Evolutionary conservation across 2,329 filamentous ascomycete species (phyloP).

Genomic region (Tympanopsis confertula): DNA sequence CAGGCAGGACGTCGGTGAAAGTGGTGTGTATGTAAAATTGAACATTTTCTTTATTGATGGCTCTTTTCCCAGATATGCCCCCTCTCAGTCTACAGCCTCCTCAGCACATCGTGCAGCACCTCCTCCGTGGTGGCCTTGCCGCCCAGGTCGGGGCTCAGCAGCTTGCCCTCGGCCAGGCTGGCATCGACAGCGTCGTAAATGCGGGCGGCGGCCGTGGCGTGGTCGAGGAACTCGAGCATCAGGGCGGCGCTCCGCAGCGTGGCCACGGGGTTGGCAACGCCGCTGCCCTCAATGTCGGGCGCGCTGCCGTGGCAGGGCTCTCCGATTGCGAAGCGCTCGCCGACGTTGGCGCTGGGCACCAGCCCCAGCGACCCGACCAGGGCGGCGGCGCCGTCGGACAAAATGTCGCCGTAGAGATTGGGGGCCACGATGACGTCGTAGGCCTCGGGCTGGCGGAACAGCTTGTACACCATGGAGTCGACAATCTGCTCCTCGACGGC

Average conservation of each 20-base stretch:
- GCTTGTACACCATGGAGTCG: conserved; percentile 98
- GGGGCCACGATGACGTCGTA: conserved; percentile 98
- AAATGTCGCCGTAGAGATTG: conserved; percentile 93
- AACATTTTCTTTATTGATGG: no score
- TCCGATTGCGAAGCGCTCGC: conserved; percentile 86
- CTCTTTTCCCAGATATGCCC: no score
- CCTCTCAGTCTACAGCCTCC: conserved; percentile 65
- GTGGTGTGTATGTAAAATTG: no score
- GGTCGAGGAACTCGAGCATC: conserved; percentile 91
- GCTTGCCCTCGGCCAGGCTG: conserved; percentile 71
- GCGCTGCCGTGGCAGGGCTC: conserved; percentile 96
- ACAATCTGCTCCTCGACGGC: conserved; percentile 93
- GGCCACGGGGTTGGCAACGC: conserved; percentile 92
- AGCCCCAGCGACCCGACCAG: conserved; percentile 85
- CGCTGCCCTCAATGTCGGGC: conserved; percentile 85
- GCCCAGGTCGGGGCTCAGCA: conserved; percentile 81
- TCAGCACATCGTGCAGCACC: conserved; percentile 78
- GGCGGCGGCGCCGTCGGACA: conserved; percentile 89
- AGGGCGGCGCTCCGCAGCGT: conserved; percentile 81
- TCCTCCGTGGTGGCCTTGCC: conserved; percentile 76
- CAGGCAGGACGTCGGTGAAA: no score
- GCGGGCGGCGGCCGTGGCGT: conserved; percentile 73
- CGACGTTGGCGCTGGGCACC: conserved; percentile 90
- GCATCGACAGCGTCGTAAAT: conserved; percentile 89
- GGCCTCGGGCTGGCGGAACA: conserved; percentile 86